Evolutionary conservation across 495 filamentous ascomycete genomes (phyloP).

Genomic region (Penicillium mononematosum): DNA sequence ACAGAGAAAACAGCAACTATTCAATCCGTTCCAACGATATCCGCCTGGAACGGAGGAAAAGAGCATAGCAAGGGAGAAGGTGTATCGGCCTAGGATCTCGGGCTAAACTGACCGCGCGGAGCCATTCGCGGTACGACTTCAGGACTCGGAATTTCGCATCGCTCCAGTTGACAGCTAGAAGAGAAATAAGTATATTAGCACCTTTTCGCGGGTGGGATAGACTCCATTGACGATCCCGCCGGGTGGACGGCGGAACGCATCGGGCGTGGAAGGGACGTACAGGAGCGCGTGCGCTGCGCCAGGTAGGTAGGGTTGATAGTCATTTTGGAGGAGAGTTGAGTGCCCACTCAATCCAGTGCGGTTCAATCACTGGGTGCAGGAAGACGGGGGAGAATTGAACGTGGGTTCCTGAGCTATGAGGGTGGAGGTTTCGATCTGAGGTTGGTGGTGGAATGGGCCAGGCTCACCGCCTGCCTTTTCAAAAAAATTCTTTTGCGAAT

Average conservation of each 20-base stretch:
- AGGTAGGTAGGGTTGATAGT: slow-evolving; percentile 92
- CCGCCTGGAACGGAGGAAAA: neutral
- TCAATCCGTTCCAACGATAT: neutral
- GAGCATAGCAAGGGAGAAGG: slow-evolving; percentile 13
- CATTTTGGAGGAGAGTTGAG: slow-evolving; percentile 42
- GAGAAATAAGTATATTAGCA: neutral
- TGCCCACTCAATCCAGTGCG: slow-evolving; percentile 22
- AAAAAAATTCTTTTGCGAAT: slow-evolving; percentile 38
- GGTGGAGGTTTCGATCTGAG: slow-evolving; percentile 35
- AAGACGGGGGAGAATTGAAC: slow-evolving; percentile 18
- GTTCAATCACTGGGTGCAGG: slow-evolving; percentile 25
- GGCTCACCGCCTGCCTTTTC: slow-evolving; percentile 48
- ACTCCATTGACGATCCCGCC: slow-evolving; percentile 18
- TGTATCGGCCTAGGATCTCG: slow-evolving; percentile 6
- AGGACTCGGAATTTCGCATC: slow-evolving; percentile 83
- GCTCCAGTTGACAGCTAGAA: slow-evolving; percentile 75
- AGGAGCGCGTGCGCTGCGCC: slow-evolving; percentile 83
- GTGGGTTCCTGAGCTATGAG: slow-evolving; percentile 25
- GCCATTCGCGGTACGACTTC: slow-evolving; percentile 87
- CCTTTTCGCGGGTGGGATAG: slow-evolving; percentile 1
- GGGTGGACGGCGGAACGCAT: slow-evolving; percentile 22
- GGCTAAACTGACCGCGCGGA: slow-evolving; percentile 73
- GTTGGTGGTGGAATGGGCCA: slow-evolving; percentile 19
- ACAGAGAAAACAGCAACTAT: neutral
- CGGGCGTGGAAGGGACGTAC: slow-evolving; percentile 55